A percentile compares a stretch with the other conserved stretches of the same genome.
phyloP scores from a whole-genome alignment of 1,284 basidiomycete species.

The Ganoderma sinense region DNA sequence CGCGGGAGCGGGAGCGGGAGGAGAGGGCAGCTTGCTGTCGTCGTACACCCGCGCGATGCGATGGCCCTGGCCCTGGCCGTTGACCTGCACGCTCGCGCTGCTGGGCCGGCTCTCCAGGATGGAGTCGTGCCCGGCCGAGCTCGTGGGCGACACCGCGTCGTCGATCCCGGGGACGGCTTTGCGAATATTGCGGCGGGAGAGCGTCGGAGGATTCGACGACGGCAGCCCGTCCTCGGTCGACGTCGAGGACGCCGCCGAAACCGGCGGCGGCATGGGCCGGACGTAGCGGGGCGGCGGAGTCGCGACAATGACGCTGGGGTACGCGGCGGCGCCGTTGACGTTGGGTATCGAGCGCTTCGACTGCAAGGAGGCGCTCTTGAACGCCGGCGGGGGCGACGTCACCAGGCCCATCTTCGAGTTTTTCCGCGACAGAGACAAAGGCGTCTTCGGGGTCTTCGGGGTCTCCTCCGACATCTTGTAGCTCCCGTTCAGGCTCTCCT shows the following conservation, averaged over 20 bases:
- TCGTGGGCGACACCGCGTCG: constrained; percentile 15
- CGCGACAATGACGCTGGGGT: constrained; percentile 40
- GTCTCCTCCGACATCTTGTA: constrained; percentile 34
- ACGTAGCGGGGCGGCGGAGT: constrained; percentile 37
- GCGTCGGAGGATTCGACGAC: constrained; percentile 25
- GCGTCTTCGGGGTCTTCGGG: constrained; percentile 27
- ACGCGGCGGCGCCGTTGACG: constrained; percentile 30
- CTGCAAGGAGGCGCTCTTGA: constrained; percentile 30
- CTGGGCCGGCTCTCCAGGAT: constrained; percentile 10
- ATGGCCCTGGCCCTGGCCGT: constrained; percentile 14
- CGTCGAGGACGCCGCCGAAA: constrained; percentile 10
- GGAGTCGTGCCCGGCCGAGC: constrained; percentile 18
- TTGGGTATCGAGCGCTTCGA: constrained; percentile 36
- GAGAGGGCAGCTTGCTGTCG: constrained; percentile 9
- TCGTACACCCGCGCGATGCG: constrained; percentile 16
- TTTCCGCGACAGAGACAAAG: constrained; percentile 29
- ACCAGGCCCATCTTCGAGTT: constrained; percentile 25
- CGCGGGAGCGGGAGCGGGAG: neutral
- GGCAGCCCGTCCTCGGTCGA: constrained; percentile 22
- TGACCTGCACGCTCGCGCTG: neutral
- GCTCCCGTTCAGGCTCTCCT: constrained; percentile 49
- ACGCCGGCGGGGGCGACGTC: constrained; percentile 35
- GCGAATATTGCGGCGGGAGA: constrained; percentile 26
- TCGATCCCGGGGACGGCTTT: constrained; percentile 33
- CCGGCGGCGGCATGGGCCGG: neutral